Evolutionary conservation across 2,329 filamentous ascomycete genomes (phyloP), one percentile per base, ranked within the genome.

Genomic region (Neofusicoccum parvum): DNA sequence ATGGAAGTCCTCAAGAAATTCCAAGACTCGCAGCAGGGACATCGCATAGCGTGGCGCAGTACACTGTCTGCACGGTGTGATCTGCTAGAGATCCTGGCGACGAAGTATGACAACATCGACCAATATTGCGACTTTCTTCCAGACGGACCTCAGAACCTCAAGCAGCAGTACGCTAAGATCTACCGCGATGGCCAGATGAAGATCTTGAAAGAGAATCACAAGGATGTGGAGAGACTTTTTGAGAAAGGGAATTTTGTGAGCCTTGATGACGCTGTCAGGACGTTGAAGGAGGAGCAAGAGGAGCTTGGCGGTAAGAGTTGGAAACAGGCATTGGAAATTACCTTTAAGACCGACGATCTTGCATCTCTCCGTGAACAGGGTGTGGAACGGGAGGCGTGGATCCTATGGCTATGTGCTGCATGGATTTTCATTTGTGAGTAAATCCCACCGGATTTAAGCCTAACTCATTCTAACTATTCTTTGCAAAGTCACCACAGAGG

Each of bases 171-270:
- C 43, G 77, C 77, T 0, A 70, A 72, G 41, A 76, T 79, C 20
- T 80, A 80, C 66, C 74, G 78, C 10, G 70, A 73, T 41, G 69
- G 75, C 20, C 79, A 80, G 65, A 66, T 72, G 14, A 63, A 59
- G 2, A 77, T 79, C 53, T 67, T 79, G 34, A 45, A 39, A 17
- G 53, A 60, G 15, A 62, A 62, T 39, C 23, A 56, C 11, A n/a
- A 23, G 14, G 56, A 53, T 34, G 32, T 66, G 7, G 48, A 66
- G 17, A 50, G 37, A 11, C 32, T 54, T 15, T 17, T 62, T 20
- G 56, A 54, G 27, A 27, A 45, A 7, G 37, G 37, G 14, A 48
- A 62, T 14, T 54, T 51, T 32, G 7, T 39, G 23, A 66, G 56
- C 15, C 64, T 66, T 32, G 58, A 62, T 2, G 48, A 62, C 11